Evolutionary conservation across 441 rosid species (phyloP).

Genomic region (Metrosideros polymorpha): DNA sequence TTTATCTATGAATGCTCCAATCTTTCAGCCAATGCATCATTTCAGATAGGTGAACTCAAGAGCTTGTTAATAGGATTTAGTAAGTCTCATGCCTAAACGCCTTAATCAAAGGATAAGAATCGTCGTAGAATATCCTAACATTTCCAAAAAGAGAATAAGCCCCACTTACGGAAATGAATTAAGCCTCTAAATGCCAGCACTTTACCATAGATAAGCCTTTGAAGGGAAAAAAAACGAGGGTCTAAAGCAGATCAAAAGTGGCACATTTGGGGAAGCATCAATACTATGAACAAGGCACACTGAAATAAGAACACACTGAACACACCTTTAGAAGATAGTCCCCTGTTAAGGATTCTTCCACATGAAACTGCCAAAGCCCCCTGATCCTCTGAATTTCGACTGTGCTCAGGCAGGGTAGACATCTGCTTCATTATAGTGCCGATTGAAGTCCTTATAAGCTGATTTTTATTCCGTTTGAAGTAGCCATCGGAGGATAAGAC

Average conservation of each 20-base stretch:
- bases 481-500: constrained; percentile 48
- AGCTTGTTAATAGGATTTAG: neutral
- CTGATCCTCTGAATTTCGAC: constrained; percentile 22
- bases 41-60: neutral
- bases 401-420: constrained; percentile 19
- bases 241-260: neutral
- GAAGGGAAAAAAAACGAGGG: neutral
- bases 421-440: constrained; percentile 28
- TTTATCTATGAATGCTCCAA: neutral
- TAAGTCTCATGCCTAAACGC: neutral
- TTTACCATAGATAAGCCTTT: neutral
- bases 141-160: neutral
- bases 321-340: constrained; percentile 32
- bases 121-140: neutral
- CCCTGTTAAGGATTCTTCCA: constrained; percentile 29
- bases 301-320: neutral
- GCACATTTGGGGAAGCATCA: neutral
- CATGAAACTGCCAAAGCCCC: constrained; percentile 27
- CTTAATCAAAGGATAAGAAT: neutral
- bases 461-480: constrained; percentile 77
- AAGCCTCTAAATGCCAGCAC: neutral
- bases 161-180: neutral
- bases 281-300: neutral
- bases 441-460: constrained; percentile 63
- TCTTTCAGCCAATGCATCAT: neutral